phyloP scores from a whole-genome alignment of 2,329 filamentous ascomycete species.

The Penicillium polonicum region DNA sequence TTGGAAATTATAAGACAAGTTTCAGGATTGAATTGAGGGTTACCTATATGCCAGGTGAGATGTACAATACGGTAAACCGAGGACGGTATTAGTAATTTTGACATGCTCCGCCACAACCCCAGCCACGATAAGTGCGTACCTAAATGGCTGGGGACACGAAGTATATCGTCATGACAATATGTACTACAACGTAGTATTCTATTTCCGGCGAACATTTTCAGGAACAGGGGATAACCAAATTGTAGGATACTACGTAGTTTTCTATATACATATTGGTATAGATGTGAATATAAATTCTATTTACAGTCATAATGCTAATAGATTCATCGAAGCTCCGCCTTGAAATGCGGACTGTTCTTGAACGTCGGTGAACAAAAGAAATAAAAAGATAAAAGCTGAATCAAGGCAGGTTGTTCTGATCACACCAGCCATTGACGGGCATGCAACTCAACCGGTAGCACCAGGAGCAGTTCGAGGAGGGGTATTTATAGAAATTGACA shows the following conservation, averaged over 20 bases:
- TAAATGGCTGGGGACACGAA: background rate
- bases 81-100: background rate
- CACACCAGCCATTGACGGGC: slow-evolving; percentile 49
- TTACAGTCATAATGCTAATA: slow-evolving; percentile 2
- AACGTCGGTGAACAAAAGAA: background rate
- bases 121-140: slow-evolving; percentile 4
- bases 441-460: slow-evolving; percentile 94
- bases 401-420: slow-evolving; percentile 35
- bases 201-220: background rate
- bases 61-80: background rate
- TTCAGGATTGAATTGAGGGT: background rate
- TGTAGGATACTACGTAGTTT: background rate
- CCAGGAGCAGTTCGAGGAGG: slow-evolving; percentile 72
- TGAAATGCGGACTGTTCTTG: no score
- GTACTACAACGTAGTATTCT: no score
- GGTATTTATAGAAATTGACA: slow-evolving; percentile 84
- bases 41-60: slow-evolving; percentile 6
- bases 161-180: background rate
- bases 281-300: background rate
- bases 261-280: background rate
- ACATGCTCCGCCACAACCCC: slow-evolving; percentile 4
- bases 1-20: background rate
- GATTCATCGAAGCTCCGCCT: no score
- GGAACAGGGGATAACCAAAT: background rate
- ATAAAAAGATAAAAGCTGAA: no score